Evolutionary conservation across 257 asterid species (phyloP).

Genomic region (Echium plantagineum): DNA sequence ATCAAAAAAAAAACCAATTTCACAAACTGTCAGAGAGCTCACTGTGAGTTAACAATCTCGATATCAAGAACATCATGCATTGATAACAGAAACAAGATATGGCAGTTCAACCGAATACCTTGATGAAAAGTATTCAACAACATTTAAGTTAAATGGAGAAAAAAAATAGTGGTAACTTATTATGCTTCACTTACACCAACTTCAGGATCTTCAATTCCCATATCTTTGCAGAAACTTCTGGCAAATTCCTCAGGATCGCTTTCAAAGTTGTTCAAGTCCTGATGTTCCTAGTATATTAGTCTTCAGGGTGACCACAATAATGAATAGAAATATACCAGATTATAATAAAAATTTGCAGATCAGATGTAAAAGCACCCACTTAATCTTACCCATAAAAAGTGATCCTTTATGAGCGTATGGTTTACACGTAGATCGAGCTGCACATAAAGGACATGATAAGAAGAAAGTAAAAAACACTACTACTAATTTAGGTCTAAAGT

Average conservation of each 20-base stretch:
- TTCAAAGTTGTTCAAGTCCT: constrained; percentile 97
- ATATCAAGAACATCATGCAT: background rate
- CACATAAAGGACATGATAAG: background rate
- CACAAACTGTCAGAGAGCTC: no score
- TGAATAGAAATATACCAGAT: background rate
- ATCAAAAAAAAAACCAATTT: background rate
- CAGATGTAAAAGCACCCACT: constrained; percentile 8
- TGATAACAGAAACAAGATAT: background rate
- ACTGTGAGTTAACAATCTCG: no score
- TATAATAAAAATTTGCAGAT: background rate
- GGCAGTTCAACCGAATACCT: background rate
- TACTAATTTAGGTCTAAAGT: background rate
- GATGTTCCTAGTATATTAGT: constrained; percentile 19
- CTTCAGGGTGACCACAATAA: background rate
- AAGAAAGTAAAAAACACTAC: background rate
- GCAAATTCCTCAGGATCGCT: constrained; percentile 99
- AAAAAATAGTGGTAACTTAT: background rate
- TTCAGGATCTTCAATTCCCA: constrained; percentile 94
- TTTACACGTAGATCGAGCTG: constrained; percentile 95
- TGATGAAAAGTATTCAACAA: no score
- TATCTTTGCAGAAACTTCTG: constrained; percentile 75
- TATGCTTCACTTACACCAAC: constrained; percentile 60
- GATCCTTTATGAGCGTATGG: constrained; percentile 79
- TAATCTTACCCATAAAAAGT: constrained; percentile 80
- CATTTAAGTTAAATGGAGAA: no score